Evolutionary conservation across 169 alveolate species (phyloP), one percentile per base, ranked within the genome.

Genomic region (Plasmodium sp.): DNA sequence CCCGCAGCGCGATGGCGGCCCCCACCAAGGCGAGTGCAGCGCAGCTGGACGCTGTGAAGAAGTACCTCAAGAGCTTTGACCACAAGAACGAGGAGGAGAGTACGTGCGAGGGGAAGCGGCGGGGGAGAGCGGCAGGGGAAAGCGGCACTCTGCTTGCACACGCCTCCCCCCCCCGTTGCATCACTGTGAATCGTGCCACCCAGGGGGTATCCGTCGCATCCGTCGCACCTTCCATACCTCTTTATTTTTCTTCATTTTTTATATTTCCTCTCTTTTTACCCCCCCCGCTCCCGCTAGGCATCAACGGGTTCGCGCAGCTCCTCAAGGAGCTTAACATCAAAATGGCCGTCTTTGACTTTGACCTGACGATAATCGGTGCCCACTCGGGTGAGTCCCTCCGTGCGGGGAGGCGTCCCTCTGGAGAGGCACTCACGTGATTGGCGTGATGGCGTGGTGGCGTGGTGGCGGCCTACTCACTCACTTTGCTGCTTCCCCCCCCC

Each of bases 331-430:
- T 85, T 33, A 56, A 85, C 27, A 85, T 85, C 33, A 85, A 85
- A 43, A 85, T 85, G 93, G 93, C 51, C 33, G 93, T 85, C 3
- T 85, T 85, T 39, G 93, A 85, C 41, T 85, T 85, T 14, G 93
- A 85, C 79, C 39, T 85, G 71, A 85, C 93, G 16, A 74, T 85
- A 45, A 85, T 85, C 36, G 93, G 93, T n/a, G 80, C 77, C 22
- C 93, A 85, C 79, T 85, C 93, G 41, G 93, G 93, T 85, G 2
- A 75, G 41, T 10, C 75, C 41, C 27, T 22, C 27, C 27, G 27
- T 22, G 0, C 27, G 27, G 27, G 27, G 27, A 22, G 27, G 27
- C 27, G 27, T 22, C 27, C 27, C 27, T 22, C 27, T 22, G 27
- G 27, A 22, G 27, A 22, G 27, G 27, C 27, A 22, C 27, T 22